Evolutionary conservation across 805 yeast genomes (phyloP).

Genomic region (Komagataella populi): DNA sequence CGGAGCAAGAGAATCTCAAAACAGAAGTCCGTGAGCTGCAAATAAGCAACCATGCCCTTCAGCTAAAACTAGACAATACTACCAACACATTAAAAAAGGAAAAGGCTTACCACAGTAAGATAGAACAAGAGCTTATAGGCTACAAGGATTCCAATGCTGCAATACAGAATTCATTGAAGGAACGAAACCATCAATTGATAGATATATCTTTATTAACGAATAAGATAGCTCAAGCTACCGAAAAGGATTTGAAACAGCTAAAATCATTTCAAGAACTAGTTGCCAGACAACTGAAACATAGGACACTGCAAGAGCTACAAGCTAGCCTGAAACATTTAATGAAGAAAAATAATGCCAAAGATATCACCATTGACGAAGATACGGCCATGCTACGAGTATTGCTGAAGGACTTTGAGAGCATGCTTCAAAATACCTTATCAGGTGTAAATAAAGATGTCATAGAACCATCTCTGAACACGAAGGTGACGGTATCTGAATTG

Average conservation of each 20-base stretch:
- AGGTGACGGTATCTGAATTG: neutral
- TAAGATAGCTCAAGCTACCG: neutral
- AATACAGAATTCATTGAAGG: neutral
- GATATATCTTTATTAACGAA: neutral
- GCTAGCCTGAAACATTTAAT: neutral
- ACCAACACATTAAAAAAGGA: slow-evolving; percentile 7
- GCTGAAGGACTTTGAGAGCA: neutral
- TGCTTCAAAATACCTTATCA: neutral
- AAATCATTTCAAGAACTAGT: neutral
- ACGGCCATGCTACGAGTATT: neutral
- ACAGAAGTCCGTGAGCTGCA: slow-evolving; percentile 34
- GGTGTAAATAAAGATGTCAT: neutral
- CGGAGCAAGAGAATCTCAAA: slow-evolving; percentile 32
- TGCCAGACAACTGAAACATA: neutral
- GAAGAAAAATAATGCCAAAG: neutral
- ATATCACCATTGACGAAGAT: neutral
- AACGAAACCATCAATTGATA: neutral
- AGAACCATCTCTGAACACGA: neutral
- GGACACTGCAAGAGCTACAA: neutral
- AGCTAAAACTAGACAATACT: slow-evolving; percentile 20
- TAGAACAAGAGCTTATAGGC: neutral
- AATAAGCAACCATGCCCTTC: slow-evolving; percentile 24
- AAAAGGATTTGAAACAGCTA: neutral
- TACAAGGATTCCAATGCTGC: neutral
- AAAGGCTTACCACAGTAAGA: slow-evolving; percentile 9